A percentile compares a stretch with the other conserved stretches of the same genome.
These are phyloP conservation scores for Knoxdaviesia capensis DNA, from an alignment of 2,329 filamentous ascomycete genomes.

Conservation along the genomic window DNA sequence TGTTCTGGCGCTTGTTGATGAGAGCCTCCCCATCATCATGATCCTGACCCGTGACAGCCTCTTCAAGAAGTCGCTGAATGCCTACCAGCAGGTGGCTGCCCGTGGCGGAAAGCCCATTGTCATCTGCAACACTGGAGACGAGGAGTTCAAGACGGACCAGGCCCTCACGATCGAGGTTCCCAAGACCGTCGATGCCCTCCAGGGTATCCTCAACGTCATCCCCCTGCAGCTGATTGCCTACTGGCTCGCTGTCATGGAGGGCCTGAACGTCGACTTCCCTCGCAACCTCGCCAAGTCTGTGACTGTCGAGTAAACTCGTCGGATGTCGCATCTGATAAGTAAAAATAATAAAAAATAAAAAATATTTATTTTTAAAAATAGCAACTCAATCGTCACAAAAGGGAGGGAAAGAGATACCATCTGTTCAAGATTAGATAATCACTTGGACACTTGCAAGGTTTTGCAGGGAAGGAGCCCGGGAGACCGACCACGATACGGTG, in stretches of 20 bases:
- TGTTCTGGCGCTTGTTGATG: conserved; percentile 89
- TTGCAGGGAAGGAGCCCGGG: no score
- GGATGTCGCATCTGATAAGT: no score
- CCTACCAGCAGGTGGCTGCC: conserved; percentile 97
- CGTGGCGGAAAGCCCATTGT: conserved; percentile 92
- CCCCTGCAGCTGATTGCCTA: conserved; percentile 96
- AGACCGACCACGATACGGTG: no score
- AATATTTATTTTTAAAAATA: not conserved
- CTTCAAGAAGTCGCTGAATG: conserved; percentile 98
- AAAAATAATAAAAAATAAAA: not conserved
- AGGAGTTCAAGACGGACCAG: conserved; percentile 72
- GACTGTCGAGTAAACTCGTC: conserved; percentile 64
- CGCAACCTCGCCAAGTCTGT: conserved; percentile 98
- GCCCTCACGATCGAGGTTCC: conserved; percentile 97
- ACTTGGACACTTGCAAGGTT: no score
- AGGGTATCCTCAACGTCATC: conserved; percentile 94
- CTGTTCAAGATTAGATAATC: not conserved
- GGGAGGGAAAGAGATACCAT: not conserved
- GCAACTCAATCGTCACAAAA: not conserved
- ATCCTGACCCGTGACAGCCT: conserved; percentile 91
- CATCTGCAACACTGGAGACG: conserved; percentile 82
- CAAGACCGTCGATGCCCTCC: conserved; percentile 82
- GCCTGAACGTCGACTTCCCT: conserved; percentile 94
- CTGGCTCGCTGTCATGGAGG: conserved; percentile 93
- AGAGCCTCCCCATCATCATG: conserved; percentile 99